These are phyloP conservation scores for Fusarium camptoceras DNA, from an alignment of 2,329 filamentous ascomycete species.

Conservation along the genomic window DNA sequence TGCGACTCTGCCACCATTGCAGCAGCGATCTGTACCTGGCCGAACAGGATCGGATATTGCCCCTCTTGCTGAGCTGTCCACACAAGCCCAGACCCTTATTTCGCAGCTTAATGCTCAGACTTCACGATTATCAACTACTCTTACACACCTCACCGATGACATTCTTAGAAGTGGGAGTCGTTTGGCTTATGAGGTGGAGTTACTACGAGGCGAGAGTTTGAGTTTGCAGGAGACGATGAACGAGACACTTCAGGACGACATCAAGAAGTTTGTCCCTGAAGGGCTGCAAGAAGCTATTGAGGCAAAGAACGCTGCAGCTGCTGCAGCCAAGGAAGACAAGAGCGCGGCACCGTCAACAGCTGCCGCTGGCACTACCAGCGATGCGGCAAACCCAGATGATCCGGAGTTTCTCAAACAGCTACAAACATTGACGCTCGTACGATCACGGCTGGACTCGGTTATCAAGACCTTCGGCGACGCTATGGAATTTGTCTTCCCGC, in stretches of 20 bases:
- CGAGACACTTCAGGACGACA: conserved; percentile 77
- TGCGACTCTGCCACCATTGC: conserved; percentile 76
- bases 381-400: conserved; percentile 54
- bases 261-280: conserved; percentile 76
- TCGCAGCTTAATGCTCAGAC: conserved; percentile 91
- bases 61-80: conserved; percentile 79
- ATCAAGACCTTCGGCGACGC: conserved; percentile 93
- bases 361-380: conserved; percentile 3
- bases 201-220: conserved; percentile 87
- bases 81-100: conserved; percentile 84
- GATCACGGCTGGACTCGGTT: conserved; percentile 85
- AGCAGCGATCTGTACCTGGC: conserved; percentile 53
- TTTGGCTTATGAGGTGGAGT: conserved; percentile 93
- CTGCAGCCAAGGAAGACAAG: conserved; percentile 34
- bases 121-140: conserved; percentile 79
- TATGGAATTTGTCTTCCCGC: conserved; percentile 94
- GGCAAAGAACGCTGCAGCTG: conserved; percentile 33
- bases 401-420: conserved; percentile 81
- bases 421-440: conserved; percentile 84
- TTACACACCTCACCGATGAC: conserved; percentile 93
- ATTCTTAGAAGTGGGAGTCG: conserved; percentile 90
- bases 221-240: conserved; percentile 82
- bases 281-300: conserved; percentile 55
- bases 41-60: conserved; percentile 55
- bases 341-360: conserved; percentile 42